A percentile compares a stretch with the other conserved stretches of the same genome.
Evolutionary conservation across 495 filamentous ascomycete species (phyloP).

Genomic region (Penicillium parvum): DNA sequence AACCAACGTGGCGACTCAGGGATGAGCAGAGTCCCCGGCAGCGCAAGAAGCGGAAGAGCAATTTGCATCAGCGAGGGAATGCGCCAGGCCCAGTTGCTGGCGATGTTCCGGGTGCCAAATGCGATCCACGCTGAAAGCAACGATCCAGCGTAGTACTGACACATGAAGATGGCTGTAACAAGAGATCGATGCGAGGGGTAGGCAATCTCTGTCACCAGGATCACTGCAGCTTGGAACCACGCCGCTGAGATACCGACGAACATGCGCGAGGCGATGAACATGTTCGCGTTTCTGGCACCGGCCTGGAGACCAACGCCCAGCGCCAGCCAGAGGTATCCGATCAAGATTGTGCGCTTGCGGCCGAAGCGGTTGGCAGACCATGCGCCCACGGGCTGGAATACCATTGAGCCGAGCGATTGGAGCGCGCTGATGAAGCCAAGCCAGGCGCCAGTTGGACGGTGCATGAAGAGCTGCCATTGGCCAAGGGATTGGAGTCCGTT

Average conservation of each 20-base stretch:
- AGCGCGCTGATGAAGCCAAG: constrained; percentile 57
- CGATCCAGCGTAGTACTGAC: constrained; percentile 57
- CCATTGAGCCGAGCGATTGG: constrained; percentile 59
- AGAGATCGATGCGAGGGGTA: constrained; percentile 60
- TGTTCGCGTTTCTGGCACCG: constrained; percentile 34
- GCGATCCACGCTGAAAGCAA: constrained; percentile 31
- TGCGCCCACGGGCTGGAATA: constrained; percentile 56
- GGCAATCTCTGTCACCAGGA: constrained; percentile 58
- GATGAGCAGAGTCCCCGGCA: constrained; percentile 36
- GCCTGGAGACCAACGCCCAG: constrained; percentile 55
- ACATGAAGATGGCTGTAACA: constrained; percentile 61
- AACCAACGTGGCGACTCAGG: constrained; percentile 47
- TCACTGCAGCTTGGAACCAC: constrained; percentile 53
- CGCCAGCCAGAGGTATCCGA: constrained; percentile 57
- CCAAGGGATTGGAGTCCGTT: constrained; percentile 35
- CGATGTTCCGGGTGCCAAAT: constrained; percentile 24
- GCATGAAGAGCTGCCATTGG: constrained; percentile 34
- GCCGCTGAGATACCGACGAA: constrained; percentile 58
- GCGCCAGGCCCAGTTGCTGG: constrained; percentile 45
- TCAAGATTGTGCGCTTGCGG: constrained; percentile 52
- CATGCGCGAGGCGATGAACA: constrained; percentile 57
- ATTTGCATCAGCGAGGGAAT: constrained; percentile 50
- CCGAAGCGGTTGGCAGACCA: constrained; percentile 55
- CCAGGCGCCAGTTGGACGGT: constrained; percentile 46
- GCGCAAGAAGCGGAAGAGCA: constrained; percentile 37